Conservation (phyloP, 73 alveolate species). For the Tetrahymena elliotti region DNA sequence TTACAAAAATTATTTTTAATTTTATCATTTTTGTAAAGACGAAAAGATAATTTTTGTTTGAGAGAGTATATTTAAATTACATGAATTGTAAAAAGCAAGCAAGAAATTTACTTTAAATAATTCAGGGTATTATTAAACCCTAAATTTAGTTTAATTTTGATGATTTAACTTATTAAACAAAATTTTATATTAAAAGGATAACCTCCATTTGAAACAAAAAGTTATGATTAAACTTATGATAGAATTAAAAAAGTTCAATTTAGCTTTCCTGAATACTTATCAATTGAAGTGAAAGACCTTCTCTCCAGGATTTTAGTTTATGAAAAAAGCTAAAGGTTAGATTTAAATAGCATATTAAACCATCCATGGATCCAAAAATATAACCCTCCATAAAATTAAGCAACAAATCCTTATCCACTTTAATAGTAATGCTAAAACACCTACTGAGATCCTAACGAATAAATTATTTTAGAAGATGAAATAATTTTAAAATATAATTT, state of each 20-base stretch:
- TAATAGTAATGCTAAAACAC: not conserved
- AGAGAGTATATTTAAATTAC: too few relatives aligned
- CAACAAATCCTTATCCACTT: not conserved
- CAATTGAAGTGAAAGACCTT: constrained; percentile 57
- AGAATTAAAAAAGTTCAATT: constrained; percentile 56
- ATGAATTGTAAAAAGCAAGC: too few relatives aligned
- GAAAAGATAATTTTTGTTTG: too few relatives aligned
- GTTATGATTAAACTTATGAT: constrained; percentile 54
- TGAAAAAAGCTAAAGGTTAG: constrained; percentile 63
- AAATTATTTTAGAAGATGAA: too few relatives aligned
- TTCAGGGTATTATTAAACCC: too few relatives aligned
- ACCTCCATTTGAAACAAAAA: constrained; percentile 82
- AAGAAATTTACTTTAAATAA: too few relatives aligned
- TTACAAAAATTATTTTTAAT: too few relatives aligned
- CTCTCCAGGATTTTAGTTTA: constrained; percentile 50
- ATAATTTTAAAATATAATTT: too few relatives aligned
- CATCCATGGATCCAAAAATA: constrained; percentile 75
- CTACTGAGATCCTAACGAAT: not conserved
- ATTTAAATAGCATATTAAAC: constrained; percentile 59
- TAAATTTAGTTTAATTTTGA: too few relatives aligned
- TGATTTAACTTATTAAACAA: too few relatives aligned
- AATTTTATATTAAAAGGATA: not conserved
- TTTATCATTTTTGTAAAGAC: too few relatives aligned
- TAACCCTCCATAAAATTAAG: not conserved
- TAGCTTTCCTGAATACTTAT: constrained; percentile 56